These are phyloP conservation scores for Xylaria flabelliformis DNA, from an alignment of 495 filamentous ascomycete species.

Conservation along the genomic window DNA sequence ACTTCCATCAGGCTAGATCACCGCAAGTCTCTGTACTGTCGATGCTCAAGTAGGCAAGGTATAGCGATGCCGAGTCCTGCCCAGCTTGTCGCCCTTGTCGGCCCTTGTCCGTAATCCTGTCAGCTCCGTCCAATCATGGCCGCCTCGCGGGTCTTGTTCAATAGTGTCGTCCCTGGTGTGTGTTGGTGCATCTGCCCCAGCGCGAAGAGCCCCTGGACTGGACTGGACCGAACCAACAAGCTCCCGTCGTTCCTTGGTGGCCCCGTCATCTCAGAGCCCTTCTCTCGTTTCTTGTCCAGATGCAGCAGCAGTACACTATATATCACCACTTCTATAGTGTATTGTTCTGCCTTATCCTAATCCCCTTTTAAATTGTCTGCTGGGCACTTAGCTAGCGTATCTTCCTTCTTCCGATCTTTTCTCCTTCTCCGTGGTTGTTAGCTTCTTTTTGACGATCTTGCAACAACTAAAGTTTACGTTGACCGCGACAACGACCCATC, in stretches of 20 bases:
- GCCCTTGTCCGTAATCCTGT: conserved; percentile 12
- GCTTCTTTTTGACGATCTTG: neutral
- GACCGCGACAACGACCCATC: neutral
- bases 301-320: neutral
- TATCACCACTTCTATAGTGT: conserved; percentile 13
- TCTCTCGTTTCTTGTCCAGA: neutral
- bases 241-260: conserved; percentile 1
- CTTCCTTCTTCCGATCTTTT: neutral
- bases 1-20: neutral
- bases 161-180: conserved; percentile 16
- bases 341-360: neutral
- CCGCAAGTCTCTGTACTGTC: neutral
- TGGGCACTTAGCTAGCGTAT: neutral
- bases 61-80: conserved; percentile 1
- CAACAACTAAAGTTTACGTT: neutral
- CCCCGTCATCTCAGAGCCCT: neutral
- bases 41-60: conserved; percentile 6
- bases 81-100: conserved; percentile 15
- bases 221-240: conserved; percentile 15
- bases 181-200: conserved; percentile 20
- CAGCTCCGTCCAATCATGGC: conserved; percentile 11
- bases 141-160: conserved; percentile 16
- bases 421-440: neutral
- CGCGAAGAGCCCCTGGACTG: conserved; percentile 16
- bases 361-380: conserved; percentile 11